Conservation (phyloP, 2,329 filamentous ascomycete species). For the Ceratocystis eucalypticola region DNA sequence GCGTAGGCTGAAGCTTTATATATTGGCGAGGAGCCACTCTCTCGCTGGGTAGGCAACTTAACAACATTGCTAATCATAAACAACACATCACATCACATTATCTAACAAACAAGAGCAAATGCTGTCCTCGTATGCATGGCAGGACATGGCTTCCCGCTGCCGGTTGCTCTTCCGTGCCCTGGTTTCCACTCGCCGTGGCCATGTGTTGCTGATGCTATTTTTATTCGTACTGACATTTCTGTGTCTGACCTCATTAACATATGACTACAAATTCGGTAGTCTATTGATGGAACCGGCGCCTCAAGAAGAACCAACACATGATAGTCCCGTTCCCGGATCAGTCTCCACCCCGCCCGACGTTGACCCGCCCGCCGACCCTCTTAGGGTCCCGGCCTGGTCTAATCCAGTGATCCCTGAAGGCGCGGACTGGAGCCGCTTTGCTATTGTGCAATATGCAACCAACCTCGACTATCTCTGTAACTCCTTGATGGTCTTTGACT, state of each 20-base stretch:
- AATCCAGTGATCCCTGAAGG: conserved; percentile 17
- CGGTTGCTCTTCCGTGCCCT: not conserved
- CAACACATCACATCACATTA: not conserved
- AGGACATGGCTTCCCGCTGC: not conserved
- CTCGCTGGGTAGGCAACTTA: too few relatives aligned
- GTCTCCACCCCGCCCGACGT: too few relatives aligned
- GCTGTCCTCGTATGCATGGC: not conserved
- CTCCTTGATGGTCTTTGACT: conserved; percentile 38
- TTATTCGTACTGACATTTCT: conserved; percentile 2
- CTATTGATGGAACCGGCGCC: not conserved
- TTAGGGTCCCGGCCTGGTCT: not conserved
- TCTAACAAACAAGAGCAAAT: not conserved
- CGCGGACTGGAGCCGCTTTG: conserved; percentile 33
- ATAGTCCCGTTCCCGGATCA: not conserved
- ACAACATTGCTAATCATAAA: not conserved
- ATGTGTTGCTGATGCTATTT: not conserved
- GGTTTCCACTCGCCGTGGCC: not conserved
- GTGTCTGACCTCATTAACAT: not conserved
- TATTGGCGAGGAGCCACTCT: too few relatives aligned
- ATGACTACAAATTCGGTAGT: not conserved
- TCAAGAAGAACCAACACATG: not conserved
- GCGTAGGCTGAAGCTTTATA: too few relatives aligned
- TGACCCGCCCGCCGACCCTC: not conserved
- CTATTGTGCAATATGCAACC: conserved; percentile 28
- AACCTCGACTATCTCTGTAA: conserved; percentile 34